Percentiles rank a stretch among this genome's conserved stretches.
Conservation (phyloP, 2,329 filamentous ascomycete species). For the Colletotrichum tropicale region DNA sequence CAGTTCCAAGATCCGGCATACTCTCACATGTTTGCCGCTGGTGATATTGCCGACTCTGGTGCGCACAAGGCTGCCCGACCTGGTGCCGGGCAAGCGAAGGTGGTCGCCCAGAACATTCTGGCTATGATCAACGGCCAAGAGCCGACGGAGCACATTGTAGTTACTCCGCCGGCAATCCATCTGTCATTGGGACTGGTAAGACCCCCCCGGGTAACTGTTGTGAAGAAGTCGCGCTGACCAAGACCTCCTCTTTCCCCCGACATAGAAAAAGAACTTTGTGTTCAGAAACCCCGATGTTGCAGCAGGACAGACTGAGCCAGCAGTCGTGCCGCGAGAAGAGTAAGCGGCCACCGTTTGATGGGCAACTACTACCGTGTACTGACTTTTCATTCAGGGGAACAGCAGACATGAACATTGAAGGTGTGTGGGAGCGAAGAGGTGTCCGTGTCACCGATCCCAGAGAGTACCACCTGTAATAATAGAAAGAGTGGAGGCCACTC, state of each 20-base stretch:
- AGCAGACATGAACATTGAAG: constrained; percentile 4
- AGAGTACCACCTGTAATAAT: not conserved
- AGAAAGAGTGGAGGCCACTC: not conserved
- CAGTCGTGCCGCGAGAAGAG: not conserved
- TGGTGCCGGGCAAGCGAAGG: constrained; percentile 44
- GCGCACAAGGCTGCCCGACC: constrained; percentile 46
- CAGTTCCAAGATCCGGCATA: constrained; percentile 36
- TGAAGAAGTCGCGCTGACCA: not conserved
- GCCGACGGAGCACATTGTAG: not conserved
- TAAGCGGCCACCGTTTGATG: not conserved
- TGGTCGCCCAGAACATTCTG: constrained; percentile 50
- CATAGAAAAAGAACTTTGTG: not conserved
- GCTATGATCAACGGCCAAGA: constrained; percentile 36
- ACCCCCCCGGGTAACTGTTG: not conserved
- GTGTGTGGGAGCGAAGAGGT: not conserved
- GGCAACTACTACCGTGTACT: fast-evolving
- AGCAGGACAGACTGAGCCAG: not conserved
- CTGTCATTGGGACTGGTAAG: constrained; percentile 5
- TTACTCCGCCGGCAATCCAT: not conserved
- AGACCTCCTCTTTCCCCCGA: not conserved
- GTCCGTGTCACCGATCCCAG: not conserved
- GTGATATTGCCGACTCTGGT: constrained; percentile 54
- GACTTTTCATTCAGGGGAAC: not conserved
- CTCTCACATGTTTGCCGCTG: constrained; percentile 51
- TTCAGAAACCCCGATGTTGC: not conserved